Percentiles rank a stretch among this genome's conserved stretches.
phyloP scores from a whole-genome alignment of 179 eudicot species.

The Heliamphora pulchella region DNA sequence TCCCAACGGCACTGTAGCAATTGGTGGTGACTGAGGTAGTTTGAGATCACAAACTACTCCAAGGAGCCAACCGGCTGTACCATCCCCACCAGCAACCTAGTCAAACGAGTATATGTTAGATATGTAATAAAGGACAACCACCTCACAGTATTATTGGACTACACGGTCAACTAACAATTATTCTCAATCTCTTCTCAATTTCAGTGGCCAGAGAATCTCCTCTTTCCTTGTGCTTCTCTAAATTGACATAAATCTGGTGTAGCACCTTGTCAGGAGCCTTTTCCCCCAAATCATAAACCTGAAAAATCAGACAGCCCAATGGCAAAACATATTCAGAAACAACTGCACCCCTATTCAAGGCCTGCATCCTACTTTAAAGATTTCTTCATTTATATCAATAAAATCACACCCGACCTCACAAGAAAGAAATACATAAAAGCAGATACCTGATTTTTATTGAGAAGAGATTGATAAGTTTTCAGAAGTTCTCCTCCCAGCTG shows the following conservation, averaged over 20 bases:
- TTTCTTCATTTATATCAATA: neutral
- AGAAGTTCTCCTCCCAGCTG: slow-evolving; percentile 45
- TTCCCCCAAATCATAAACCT: slow-evolving; percentile 37
- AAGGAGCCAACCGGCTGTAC: slow-evolving; percentile 46
- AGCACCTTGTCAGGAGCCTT: slow-evolving; percentile 37
- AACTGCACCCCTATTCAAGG: neutral
- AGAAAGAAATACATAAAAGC: neutral
- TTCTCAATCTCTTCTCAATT: slow-evolving; percentile 27
- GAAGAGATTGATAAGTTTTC: slow-evolving; percentile 25
- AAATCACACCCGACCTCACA: neutral
- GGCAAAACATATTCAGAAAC: neutral
- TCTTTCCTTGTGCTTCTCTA: slow-evolving; percentile 32
- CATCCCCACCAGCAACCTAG: slow-evolving; percentile 53
- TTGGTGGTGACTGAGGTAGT: slow-evolving; percentile 34
- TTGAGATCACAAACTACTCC: slow-evolving; percentile 43
- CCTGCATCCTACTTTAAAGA: neutral
- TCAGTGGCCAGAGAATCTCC: slow-evolving; percentile 27
- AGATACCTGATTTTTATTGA: slow-evolving; percentile 35
- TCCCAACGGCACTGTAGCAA: slow-evolving; percentile 44
- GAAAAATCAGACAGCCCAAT: neutral
- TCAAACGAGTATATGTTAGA: neutral
- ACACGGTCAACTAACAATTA: slow-evolving; percentile 28
- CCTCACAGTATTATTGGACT: neutral
- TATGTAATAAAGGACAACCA: neutral
- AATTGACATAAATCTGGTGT: slow-evolving; percentile 22